A percentile compares a stretch with the other conserved stretches of the same genome.
These are phyloP conservation scores for Micractinium sp. DNA, from an alignment of 139 green algal species.

Conservation along the genomic window DNA sequence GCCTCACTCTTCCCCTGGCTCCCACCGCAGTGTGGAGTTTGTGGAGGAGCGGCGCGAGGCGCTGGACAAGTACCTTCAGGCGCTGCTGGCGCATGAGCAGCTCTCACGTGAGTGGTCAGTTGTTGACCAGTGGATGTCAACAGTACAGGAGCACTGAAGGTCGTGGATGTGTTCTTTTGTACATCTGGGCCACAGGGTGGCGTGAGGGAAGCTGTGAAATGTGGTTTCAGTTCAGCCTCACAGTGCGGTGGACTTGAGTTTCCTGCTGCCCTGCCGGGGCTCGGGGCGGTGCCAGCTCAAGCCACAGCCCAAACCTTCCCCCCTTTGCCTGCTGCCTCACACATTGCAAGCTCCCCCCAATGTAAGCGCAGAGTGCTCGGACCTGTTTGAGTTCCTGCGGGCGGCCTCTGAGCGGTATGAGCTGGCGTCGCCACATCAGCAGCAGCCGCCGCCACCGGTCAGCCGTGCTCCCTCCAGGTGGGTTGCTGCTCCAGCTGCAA, in stretches of 20 bases:
- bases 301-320: too few relatives aligned
- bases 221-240: too few relatives aligned
- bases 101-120: not conserved
- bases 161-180: too few relatives aligned
- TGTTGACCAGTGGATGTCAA: not conserved
- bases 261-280: too few relatives aligned
- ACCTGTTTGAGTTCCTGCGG: conserved; percentile 67
- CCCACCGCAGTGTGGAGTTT: conserved; percentile 51
- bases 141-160: not conserved
- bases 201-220: too few relatives aligned
- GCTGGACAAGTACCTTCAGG: conserved; percentile 67
- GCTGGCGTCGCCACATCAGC: not conserved
- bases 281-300: too few relatives aligned
- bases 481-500: too few relatives aligned
- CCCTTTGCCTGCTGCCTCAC: not conserved
- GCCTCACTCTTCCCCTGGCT: not conserved
- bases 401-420: conserved; percentile 44
- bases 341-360: too few relatives aligned
- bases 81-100: conserved; percentile 40
- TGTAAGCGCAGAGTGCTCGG: conserved; percentile 28
- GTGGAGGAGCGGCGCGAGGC: conserved; percentile 59
- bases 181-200: too few relatives aligned
- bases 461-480: too few relatives aligned
- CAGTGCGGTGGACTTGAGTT: too few relatives aligned
- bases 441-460: not conserved